Percentiles rank a stretch among this genome's conserved stretches.
Evolutionary conservation across 2,329 filamentous ascomycete genomes (phyloP).

Genomic region (Xylaria sp.): DNA sequence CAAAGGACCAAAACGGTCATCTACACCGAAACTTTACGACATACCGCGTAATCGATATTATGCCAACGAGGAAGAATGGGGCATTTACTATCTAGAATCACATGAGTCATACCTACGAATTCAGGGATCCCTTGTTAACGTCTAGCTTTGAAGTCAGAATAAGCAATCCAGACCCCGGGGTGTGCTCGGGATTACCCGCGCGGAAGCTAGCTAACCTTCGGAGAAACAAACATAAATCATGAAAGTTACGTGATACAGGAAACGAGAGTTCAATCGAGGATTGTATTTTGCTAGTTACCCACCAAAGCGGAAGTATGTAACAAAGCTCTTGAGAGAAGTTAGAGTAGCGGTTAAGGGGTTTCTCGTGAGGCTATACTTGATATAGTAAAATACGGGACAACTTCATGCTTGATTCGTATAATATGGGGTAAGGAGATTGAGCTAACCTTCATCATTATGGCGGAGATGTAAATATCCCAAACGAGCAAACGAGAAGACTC

Average conservation of each 20-base stretch:
- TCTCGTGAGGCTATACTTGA: too few relatives aligned
- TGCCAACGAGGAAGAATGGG: not conserved
- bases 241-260: too few relatives aligned
- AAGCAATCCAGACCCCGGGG: slow-evolving; percentile 5
- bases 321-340: too few relatives aligned
- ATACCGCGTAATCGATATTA: not conserved
- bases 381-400: too few relatives aligned
- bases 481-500: not conserved
- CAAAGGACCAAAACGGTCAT: not conserved
- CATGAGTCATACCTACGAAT: not conserved
- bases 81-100: not conserved
- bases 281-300: too few relatives aligned
- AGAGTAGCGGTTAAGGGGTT: too few relatives aligned
- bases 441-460: too few relatives aligned
- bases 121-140: not conserved
- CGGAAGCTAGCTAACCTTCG: not conserved
- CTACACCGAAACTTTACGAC: not conserved
- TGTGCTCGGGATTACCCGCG: not conserved
- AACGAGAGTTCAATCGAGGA: too few relatives aligned
- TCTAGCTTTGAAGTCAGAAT: not conserved
- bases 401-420: too few relatives aligned
- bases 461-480: not conserved
- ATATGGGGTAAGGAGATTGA: too few relatives aligned
- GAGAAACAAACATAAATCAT: not conserved
- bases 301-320: too few relatives aligned